phyloP scores from a whole-genome alignment of 225 moss, liverwort and hornwort genomes.

The Neckera pumila region DNA sequence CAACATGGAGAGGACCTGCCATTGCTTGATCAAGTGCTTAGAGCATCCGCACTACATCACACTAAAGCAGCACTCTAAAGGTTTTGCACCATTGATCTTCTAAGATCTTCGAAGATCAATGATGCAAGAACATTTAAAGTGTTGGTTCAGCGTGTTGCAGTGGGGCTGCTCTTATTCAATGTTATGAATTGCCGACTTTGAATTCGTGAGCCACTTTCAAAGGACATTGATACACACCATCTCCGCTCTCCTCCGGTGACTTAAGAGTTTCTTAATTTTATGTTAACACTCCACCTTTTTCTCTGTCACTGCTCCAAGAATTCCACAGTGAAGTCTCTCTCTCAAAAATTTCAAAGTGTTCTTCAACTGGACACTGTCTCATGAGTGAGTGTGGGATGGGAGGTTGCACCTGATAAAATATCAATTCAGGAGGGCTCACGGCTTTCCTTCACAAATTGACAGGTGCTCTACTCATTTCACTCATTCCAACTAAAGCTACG shows the following conservation, averaged over 20 bases:
- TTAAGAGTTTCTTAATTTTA: too few species aligned
- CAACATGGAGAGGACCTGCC: background rate
- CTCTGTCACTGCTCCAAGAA: background rate
- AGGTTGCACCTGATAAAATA: too few species aligned
- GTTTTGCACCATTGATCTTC: too few species aligned
- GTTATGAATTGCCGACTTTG: background rate
- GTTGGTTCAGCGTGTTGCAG: too few species aligned
- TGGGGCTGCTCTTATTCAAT: background rate
- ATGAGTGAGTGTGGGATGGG: too few species aligned
- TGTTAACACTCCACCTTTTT: too few species aligned
- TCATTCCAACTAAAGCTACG: background rate
- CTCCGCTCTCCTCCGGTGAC: background rate
- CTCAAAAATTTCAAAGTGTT: too few species aligned
- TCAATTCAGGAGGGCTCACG: too few species aligned
- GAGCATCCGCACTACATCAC: too few species aligned
- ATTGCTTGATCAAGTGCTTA: background rate
- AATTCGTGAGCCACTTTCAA: background rate
- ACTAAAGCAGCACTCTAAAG: too few species aligned
- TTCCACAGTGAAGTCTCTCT: background rate
- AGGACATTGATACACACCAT: background rate
- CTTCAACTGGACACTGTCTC: background rate
- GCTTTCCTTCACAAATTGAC: background rate
- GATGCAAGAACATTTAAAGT: too few species aligned
- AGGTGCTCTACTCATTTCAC: background rate
- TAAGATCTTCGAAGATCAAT: too few species aligned